Evolutionary conservation across 139 green algal genomes (phyloP).

Genomic region (Tetraselmis striata): DNA sequence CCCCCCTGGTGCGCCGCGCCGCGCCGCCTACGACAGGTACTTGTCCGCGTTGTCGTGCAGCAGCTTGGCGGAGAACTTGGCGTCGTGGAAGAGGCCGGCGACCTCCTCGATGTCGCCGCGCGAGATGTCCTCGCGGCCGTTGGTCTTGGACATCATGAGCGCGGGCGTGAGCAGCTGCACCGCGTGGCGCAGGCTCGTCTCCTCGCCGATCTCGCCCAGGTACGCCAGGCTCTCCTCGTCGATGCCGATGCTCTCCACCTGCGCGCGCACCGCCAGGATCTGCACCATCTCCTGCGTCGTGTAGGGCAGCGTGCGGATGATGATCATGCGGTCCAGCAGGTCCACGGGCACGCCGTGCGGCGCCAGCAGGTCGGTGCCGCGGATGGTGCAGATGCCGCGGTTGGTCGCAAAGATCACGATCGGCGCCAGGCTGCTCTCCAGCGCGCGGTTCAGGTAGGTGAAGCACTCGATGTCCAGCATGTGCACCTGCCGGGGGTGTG

Average conservation of each 20-base stretch:
- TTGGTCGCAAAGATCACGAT: slow-evolving; percentile 99
- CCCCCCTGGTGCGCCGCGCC: neutral
- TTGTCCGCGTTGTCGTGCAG: slow-evolving; percentile 90
- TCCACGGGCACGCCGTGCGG: slow-evolving; percentile 96
- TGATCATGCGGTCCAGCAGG: slow-evolving; percentile 94
- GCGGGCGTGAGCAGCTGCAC: slow-evolving; percentile 90
- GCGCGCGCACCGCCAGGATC: slow-evolving; percentile 84
- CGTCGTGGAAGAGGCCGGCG: slow-evolving; percentile 85
- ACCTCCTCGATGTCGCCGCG: slow-evolving; percentile 74
- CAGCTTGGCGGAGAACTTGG: slow-evolving; percentile 83
- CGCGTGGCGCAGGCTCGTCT: slow-evolving; percentile 69
- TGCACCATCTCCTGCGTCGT: slow-evolving; percentile 78
- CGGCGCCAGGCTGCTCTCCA: slow-evolving; percentile 87
- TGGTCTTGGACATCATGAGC: slow-evolving; percentile 65
- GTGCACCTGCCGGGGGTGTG: slow-evolving; percentile 75
- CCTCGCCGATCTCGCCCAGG: slow-evolving; percentile 81
- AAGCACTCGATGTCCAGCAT: slow-evolving; percentile 99
- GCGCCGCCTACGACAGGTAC: slow-evolving; percentile 65
- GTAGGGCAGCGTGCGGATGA: slow-evolving; percentile 97
- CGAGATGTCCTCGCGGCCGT: slow-evolving; percentile 56
- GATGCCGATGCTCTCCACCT: slow-evolving; percentile 88
- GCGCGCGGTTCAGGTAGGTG: slow-evolving; percentile 92
- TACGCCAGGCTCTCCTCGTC: slow-evolving; percentile 81
- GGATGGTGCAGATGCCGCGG: slow-evolving; percentile 84
- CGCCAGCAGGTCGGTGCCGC: slow-evolving; percentile 74